phyloP scores from a whole-genome alignment of 192 early-diverging fungal genomes.

The Geosiphon pyriformis region DNA sequence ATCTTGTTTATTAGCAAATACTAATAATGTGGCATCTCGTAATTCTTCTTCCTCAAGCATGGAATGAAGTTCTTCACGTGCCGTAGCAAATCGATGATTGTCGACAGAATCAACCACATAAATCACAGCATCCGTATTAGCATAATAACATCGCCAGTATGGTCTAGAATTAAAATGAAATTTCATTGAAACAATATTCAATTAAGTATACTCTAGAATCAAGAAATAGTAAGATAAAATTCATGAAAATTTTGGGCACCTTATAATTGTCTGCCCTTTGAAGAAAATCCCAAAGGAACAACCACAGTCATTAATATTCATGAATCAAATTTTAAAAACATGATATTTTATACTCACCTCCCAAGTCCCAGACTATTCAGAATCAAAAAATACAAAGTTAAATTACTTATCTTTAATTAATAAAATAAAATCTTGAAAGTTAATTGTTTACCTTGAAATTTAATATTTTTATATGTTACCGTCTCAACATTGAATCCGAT shows the following conservation, averaged over 20 bases:
- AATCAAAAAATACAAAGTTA: neutral
- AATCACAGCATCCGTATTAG: constrained; percentile 97
- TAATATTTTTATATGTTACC: constrained; percentile 94
- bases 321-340: too few species aligned
- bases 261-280: constrained; percentile 39
- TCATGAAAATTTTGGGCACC: constrained; percentile 27
- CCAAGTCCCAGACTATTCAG: constrained; percentile 23
- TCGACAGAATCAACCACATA: constrained; percentile 96
- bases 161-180: constrained; percentile 43
- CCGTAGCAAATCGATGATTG: constrained; percentile 79
- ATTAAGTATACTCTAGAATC: too few species aligned
- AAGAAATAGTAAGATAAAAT: neutral
- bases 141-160: constrained; percentile 99
- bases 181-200: neutral
- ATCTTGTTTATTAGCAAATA: constrained; percentile 99
- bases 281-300: neutral
- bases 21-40: constrained; percentile 79
- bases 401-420: neutral
- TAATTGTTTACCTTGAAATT: constrained; percentile 82
- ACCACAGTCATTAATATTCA: too few species aligned
- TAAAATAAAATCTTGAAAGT: neutral
- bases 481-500: constrained; percentile 90
- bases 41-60: constrained; percentile 97
- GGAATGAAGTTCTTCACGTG: constrained; percentile 82
- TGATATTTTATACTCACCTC: constrained; percentile 23